Evolutionary conservation across 1,284 basidiomycete species (phyloP), one percentile per base, ranked within the genome.

Genomic region (Anthracocystis panici-leucophaei): DNA sequence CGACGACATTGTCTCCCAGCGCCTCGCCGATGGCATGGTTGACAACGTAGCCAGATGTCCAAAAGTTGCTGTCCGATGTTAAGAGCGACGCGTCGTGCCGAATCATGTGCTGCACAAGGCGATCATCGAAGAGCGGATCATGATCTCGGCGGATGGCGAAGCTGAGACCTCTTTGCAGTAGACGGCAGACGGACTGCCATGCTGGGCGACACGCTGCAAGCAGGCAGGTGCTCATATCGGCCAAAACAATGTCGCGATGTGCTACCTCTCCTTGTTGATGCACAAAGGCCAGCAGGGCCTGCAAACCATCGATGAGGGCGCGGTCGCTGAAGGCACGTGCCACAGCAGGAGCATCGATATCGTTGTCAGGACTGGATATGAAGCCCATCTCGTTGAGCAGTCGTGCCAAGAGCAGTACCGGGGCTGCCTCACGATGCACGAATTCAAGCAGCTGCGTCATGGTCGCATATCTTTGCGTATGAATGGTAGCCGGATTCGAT

Each of bases 281-380:
- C 9, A 65, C 68, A 38, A 76, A 76, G 31, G 50, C 53, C 4
- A 76, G 59, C 57, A 65, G 23, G 5, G 68, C 68, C 63, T 76
- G 74, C 18, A 76, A 59, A 6, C 65, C 65, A 33, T 76, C 66
- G 51, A 76, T 71, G 25, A 76, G 62, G 3, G 60, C 65, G 14
- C 64, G 65, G 50, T 75, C 72, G 52, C 58, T 69, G 41, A 57
- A 61, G 16, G 41, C 33, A 12, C 54, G 57, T 23, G 41, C 29
- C 12, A 56, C 33, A 7, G 35, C 20, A 3, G 21, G 14, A 25
- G 31, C 12, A 7, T 54, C 52, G 3, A 16, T 20, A 12, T 44
- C 31, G 31, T 5, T 23, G 21, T 33, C 44, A 31, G 10, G n/a
- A 12, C 35, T 29, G n/a, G 57, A 29, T 33, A 55, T 54, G 46